These are phyloP conservation scores for Pisolithus marmoratus DNA, from an alignment of 768 basidiomycete species.

Conservation along the genomic window DNA sequence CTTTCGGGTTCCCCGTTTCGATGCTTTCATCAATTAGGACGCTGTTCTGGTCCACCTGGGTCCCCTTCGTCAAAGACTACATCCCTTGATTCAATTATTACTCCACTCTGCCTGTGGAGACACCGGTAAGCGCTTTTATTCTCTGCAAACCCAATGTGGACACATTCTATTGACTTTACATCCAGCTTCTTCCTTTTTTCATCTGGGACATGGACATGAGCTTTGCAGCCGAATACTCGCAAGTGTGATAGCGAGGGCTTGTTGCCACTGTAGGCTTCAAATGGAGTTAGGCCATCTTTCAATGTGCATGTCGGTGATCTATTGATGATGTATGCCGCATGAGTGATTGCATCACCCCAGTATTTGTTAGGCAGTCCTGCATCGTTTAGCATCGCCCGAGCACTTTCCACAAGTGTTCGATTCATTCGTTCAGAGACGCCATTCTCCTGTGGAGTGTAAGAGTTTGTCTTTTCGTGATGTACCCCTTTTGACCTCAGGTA, in stretches of 20 bases:
- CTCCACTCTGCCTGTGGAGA: background rate
- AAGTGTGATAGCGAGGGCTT: no score
- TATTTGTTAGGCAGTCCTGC: background rate
- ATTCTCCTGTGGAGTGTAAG: constrained; percentile 5
- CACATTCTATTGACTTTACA: no score
- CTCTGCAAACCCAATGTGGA: background rate
- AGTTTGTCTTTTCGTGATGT: constrained; percentile 3
- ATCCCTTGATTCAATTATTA: background rate
- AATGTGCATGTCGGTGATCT: no score
- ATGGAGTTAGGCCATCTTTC: no score
- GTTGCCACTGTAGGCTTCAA: no score
- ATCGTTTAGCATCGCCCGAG: background rate
- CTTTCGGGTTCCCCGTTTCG: no score
- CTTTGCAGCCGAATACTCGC: no score
- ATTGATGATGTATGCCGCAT: no score
- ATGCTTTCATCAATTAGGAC: background rate
- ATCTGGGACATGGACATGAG: no score
- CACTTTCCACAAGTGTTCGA: background rate
- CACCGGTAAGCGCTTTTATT: background rate
- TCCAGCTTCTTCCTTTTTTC: no score
- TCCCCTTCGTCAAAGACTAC: background rate
- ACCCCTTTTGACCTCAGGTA: constrained; percentile 12
- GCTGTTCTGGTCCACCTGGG: no score
- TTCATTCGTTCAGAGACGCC: constrained; percentile 2
- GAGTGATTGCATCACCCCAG: background rate